These are phyloP conservation scores for Cladochytrium replicatum DNA, from an alignment of 192 early-diverging fungal genomes.

Conservation along the genomic window DNA sequence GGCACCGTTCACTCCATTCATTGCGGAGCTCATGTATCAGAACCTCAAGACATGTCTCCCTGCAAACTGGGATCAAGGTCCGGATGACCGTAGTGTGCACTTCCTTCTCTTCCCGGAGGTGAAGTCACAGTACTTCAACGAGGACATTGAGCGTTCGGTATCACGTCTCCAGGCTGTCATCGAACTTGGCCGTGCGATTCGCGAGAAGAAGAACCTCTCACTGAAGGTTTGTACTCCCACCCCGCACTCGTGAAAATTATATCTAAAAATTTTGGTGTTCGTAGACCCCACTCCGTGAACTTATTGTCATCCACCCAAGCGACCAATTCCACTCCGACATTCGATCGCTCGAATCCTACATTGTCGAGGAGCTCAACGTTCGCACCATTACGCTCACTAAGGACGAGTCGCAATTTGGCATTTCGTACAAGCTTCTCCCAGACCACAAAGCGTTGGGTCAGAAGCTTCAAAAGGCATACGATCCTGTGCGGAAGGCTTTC, in stretches of 20 bases:
- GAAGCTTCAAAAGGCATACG: conserved; percentile 81
- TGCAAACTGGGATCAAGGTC: conserved; percentile 22
- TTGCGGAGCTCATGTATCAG: conserved; percentile 97
- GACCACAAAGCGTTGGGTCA: conserved; percentile 82
- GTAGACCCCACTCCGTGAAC: conserved; percentile 77
- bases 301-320: conserved; percentile 84
- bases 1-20: conserved; percentile 93
- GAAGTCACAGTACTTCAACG: conserved; percentile 92
- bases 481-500: conserved; percentile 78
- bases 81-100: conserved; percentile 86
- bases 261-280: not conserved
- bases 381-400: conserved; percentile 76
- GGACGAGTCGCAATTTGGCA: conserved; percentile 83
- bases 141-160: conserved; percentile 88
- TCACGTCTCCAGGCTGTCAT: conserved; percentile 94
- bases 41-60: conserved; percentile 71
- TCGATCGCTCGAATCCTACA: conserved; percentile 71
- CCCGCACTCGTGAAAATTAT: too few species aligned
- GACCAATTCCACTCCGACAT: conserved; percentile 83
- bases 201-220: conserved; percentile 84
- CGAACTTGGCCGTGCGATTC: conserved; percentile 81
- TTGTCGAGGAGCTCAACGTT: conserved; percentile 81
- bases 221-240: conserved; percentile 64
- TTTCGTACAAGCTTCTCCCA: conserved; percentile 86
- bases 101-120: conserved; percentile 90